Conservation (phyloP, 2,329 filamentous ascomycete genomes). For the Tympanopsis confertula region DNA sequence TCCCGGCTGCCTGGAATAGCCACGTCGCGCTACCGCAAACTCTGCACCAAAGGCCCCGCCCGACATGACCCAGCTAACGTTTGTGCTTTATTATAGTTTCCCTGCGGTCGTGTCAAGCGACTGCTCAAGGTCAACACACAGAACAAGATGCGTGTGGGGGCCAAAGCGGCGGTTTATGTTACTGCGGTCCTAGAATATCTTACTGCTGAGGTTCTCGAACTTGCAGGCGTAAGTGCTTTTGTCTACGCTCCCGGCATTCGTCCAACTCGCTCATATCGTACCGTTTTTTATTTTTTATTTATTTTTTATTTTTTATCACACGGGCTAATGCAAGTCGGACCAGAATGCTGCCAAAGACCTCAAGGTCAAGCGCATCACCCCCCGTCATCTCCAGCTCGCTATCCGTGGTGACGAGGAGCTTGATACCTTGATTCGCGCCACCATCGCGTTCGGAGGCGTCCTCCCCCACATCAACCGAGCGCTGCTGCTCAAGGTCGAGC, state of each 20-base stretch:
- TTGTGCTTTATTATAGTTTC: slow-evolving; percentile 78
- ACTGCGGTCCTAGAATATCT: slow-evolving; percentile 97
- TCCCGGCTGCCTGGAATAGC: no score
- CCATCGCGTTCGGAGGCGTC: slow-evolving; percentile 96
- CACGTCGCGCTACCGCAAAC: no score
- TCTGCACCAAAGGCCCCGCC: no score
- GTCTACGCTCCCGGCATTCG: not conserved
- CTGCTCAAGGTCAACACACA: slow-evolving; percentile 99
- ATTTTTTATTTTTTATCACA: not conserved
- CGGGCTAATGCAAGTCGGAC: no score
- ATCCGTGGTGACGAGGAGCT: slow-evolving; percentile 98
- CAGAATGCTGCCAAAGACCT: slow-evolving; percentile 97
- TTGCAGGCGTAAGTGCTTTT: slow-evolving; percentile 64
- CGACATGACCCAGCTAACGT: no score
- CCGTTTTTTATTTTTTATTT: slow-evolving; percentile 2
- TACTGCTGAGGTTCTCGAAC: slow-evolving; percentile 92
- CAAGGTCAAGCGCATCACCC: slow-evolving; percentile 99
- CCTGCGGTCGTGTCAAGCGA: slow-evolving; percentile 98
- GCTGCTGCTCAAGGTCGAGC: slow-evolving; percentile 86
- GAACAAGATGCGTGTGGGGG: slow-evolving; percentile 98
- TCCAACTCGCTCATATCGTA: not conserved
- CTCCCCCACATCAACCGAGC: slow-evolving; percentile 98
- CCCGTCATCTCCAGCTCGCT: slow-evolving; percentile 91
- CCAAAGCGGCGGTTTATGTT: slow-evolving; percentile 96
- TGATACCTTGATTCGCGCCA: slow-evolving; percentile 92